phyloP scores from a whole-genome alignment of 208 protist species.

The Crithidia sp. region DNA sequence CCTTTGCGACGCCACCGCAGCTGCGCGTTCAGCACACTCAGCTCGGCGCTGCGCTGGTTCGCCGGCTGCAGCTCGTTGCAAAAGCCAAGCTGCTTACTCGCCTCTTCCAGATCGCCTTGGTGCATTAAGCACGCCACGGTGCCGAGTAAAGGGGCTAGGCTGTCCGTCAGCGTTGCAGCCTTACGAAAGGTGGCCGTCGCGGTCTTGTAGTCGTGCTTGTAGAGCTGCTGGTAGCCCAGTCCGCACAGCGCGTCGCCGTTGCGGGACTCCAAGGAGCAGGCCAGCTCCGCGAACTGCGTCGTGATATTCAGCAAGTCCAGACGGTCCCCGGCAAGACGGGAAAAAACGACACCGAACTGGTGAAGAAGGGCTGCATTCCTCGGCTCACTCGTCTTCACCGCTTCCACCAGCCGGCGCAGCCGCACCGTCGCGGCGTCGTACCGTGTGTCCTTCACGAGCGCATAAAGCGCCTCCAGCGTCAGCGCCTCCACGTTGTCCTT shows the following conservation, averaged over 20 bases:
- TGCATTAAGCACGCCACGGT: conserved; percentile 73
- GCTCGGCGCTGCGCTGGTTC: conserved; percentile 77
- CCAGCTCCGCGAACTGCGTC: conserved; percentile 69
- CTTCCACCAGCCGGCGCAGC: conserved; percentile 65
- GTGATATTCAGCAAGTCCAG: conserved; percentile 71
- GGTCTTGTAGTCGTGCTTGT: conserved; percentile 75
- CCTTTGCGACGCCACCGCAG: conserved; percentile 75
- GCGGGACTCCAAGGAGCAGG: conserved; percentile 53
- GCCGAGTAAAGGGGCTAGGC: conserved; percentile 75
- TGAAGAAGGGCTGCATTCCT: conserved; percentile 79
- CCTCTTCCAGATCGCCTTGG: conserved; percentile 72
- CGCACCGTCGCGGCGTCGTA: conserved; percentile 61
- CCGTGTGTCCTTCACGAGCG: conserved; percentile 79
- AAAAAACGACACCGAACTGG: conserved; percentile 74
- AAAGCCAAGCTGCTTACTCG: conserved; percentile 85
- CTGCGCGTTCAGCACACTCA: conserved; percentile 81
- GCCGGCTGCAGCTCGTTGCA: conserved; percentile 88
- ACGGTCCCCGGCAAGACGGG: conserved; percentile 50
- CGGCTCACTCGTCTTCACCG: conserved; percentile 74
- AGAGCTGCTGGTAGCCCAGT: conserved; percentile 78
- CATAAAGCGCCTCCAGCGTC: conserved; percentile 70
- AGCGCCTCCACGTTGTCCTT: conserved; percentile 83
- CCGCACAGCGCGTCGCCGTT: conserved; percentile 86
- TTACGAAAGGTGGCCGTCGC: conserved; percentile 76
- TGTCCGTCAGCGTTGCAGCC: conserved; percentile 80